Base-by-base conservation (phyloP, 2,329 filamentous ascomycete species). In the Fusarium agapanthi region DNA sequence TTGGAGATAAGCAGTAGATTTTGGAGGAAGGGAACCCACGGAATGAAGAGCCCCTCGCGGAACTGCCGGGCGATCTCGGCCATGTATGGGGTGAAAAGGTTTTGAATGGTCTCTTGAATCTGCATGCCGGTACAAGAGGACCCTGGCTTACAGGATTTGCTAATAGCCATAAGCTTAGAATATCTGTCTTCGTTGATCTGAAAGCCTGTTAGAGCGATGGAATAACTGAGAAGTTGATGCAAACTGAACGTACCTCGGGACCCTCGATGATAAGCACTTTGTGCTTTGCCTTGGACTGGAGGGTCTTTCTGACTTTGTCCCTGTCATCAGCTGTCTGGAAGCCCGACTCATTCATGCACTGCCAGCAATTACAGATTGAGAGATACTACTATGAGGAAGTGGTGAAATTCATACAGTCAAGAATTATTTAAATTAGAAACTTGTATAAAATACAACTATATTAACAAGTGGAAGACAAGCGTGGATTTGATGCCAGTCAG, bases 341-440 rank as follows among this genome's bases (percentile, higher is more conserved):
- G 7, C 45, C 45, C 5, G 45, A 16, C 8, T 13, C 7, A 32
- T 48, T 10, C 28, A 48, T 48, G 15, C 45, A 48, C 28, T 48
- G 1, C 28, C 15, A 32, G 15, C 0, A 48, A 13, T 3, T 0
- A 13, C 22, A 3, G 5, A n/a, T 48, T n/a, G 32, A 48, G 3
- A 18, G 3, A 18, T 13, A 18, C n/a, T n/a, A n/a, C n/a, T n/a
- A n/a, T n/a, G 4, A 22, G 26, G 6, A 7, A 15, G 9, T 6
- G 9, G 6, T 22, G 44, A 30, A 8, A 3, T 11, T 22, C 7
- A 8, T 11, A 22, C 3, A 6, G 6, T 16, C 4, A 30, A 22
- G 20, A 7, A 8, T 30, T 30, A 10, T 28, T 8, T 30, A 22
- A 3, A 47, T 16, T 47, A 15, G 6, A 24, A 30, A 30, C 12